Evolutionary conservation across 2,329 filamentous ascomycete species (phyloP), one percentile per base, ranked within the genome.

Genomic region (Fusarium xylarioides): DNA sequence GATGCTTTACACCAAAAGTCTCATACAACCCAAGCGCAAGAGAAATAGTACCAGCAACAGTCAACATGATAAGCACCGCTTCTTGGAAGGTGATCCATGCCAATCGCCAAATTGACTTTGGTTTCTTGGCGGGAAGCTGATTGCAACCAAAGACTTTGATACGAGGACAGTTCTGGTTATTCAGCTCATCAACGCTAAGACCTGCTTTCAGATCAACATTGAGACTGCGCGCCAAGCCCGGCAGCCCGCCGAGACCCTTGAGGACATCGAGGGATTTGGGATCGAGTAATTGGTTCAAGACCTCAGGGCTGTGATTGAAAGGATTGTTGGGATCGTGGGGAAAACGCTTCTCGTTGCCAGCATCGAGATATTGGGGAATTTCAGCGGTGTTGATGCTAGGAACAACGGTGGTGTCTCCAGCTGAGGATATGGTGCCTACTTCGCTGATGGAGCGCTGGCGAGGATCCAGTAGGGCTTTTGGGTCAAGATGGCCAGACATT

Each of bases 401-500:
- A n/a, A 70, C 70, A 18, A 49, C 38, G 3, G 70, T 73, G 21
- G 70, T 71, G 16, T 65, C 66, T 4, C 44, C 50, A 6, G 35
- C 55, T 14, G 7, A 63, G 8, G 66, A 66, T 14, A 71, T 38
- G 2, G 70, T 73, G 28, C 52, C 70, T 30, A 50, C 70, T 28
- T 74, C 57, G n/a, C 70, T 73, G 19, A 66, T 54, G 28, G 70
- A 73, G 35, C 55, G 62, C 53, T 74, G 70, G 21, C 66, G 70
- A 10, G 66, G 70, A 35, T 74, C 70, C 32, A 57, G 32, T 38
- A 73, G 34, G 28, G 70, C 54, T 43, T 73, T 74, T 7, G 70
- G 70, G 52, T 73, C 70, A 21, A 73, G 70, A 19, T 71, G n/a
- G 60, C 46, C 62, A 50, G 70, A 63, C 70, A 73, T 73, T 44